Evolutionary conservation across 108 stramenopile species (phyloP), one percentile per base, ranked within the genome.

Genomic region (Cyclotella sp.): DNA sequence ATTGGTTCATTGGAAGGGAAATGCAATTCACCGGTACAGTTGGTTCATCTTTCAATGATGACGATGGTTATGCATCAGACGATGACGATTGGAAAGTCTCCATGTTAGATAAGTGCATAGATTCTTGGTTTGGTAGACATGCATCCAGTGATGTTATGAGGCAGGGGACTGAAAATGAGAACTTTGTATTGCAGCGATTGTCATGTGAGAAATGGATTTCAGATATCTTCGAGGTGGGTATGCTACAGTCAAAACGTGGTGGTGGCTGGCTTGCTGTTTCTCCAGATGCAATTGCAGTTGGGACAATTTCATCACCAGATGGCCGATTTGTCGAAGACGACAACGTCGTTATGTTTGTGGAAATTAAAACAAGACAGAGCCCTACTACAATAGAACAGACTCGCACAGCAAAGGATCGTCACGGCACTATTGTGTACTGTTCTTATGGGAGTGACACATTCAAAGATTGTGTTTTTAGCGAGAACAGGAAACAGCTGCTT

Each of bases 401-500:
- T 44, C 22, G 26, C 12, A 14, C 9, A 6, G 66, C 66, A 67
- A 21, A 14, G 10, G 46, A 67, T 7, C 10, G 46, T 13, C 18
- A 46, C 19, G 66, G 66, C 44, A 26, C 27, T 13, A 19, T 67
- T 7, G 66, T 67, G 13, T 9, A 30, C 22, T 67, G 66, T 19
- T 13, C 13, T 21, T 67, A 67, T 27, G 66, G 46, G 10, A 19
- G 19, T 67, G 66, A 44, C 6, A 19, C 11, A 21, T 67, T 67
- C 66, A 67, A 67, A 19, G 44, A 45, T 43, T 67, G 66, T 34
- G 47, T 67, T 8, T 34, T 34, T 19, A 16, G 14, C 21, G 46
- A 43, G 66, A 67, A 67, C 19, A 9, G 66, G 9, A 67, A 67
- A 27, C 66, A 67, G 30, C 14, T 67, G 10, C 9, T 67, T 14